These are phyloP conservation scores for Candolleomyces eurysporus DNA, from an alignment of 768 basidiomycete genomes.

Conservation along the genomic window DNA sequence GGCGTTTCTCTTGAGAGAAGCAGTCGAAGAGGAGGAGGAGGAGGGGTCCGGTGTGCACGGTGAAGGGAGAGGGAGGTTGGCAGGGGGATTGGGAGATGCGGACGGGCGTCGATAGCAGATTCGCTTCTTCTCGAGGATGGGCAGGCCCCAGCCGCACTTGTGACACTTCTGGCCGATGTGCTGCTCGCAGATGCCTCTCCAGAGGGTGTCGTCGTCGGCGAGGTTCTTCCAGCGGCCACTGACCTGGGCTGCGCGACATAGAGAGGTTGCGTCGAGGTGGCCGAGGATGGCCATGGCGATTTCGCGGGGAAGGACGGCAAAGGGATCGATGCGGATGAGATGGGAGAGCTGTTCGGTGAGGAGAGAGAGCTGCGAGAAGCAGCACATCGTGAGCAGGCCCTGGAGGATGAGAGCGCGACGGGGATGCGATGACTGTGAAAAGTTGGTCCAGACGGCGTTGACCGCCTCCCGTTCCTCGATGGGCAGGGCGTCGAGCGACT, in stretches of 20 bases:
- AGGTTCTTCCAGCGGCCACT: constrained; percentile 79
- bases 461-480: constrained; percentile 84
- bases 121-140: constrained; percentile 78
- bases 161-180: constrained; percentile 96
- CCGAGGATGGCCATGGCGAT: constrained; percentile 83
- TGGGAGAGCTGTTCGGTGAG: constrained; percentile 89
- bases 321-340: constrained; percentile 95
- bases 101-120: constrained; percentile 36
- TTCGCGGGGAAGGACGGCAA: constrained; percentile 87
- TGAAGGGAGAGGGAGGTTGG: constrained; percentile 17
- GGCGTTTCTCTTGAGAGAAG: constrained; percentile 26
- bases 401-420: constrained; percentile 92
- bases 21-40: constrained; percentile 9
- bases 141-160: constrained; percentile 97
- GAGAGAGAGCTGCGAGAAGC: constrained; percentile 96
- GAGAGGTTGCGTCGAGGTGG: constrained; percentile 87
- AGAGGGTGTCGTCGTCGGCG: constrained; percentile 94
- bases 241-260: constrained; percentile 93
- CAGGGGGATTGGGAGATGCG: constrained; percentile 33
- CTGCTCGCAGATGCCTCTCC: constrained; percentile 96
- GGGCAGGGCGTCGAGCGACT: constrained; percentile 91
- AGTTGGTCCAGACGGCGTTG: constrained; percentile 93
- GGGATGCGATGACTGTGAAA: constrained; percentile 90
- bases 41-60: constrained; percentile 11
- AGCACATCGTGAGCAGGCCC: constrained; percentile 98